Evolutionary conservation across 2,329 filamentous ascomycete species (phyloP).

Genomic region (Penicillium psychrosexuale): DNA sequence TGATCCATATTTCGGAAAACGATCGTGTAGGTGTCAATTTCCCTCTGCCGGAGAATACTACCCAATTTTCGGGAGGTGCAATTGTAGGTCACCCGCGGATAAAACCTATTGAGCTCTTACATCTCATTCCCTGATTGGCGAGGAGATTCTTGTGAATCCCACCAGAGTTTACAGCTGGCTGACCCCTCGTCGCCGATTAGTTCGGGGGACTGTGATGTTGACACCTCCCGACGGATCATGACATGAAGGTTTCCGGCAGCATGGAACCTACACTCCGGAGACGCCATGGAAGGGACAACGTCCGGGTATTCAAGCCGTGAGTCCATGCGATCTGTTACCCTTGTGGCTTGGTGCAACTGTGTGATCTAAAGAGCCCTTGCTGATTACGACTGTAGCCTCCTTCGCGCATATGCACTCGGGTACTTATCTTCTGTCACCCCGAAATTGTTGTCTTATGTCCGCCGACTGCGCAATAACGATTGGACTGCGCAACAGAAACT

Average conservation of each 20-base stretch:
- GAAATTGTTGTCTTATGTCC: conserved; percentile 41
- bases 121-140: conserved; percentile 14
- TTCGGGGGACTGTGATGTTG: conserved; percentile 18
- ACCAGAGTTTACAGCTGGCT: conserved; percentile 8
- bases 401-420: conserved; percentile 49
- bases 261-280: conserved; percentile 29
- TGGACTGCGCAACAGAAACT: conserved; percentile 34
- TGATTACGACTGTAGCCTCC: conserved; percentile 29
- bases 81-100: conserved; percentile 11
- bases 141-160: conserved; percentile 4
- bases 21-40: neutral
- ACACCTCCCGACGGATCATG: conserved; percentile 24
- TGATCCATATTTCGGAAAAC: conserved; percentile 14
- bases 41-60: conserved; percentile 18
- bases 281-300: conserved; percentile 22
- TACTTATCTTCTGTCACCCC: conserved; percentile 50
- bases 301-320: conserved; percentile 35
- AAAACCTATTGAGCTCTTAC: neutral
- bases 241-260: conserved; percentile 21
- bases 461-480: conserved; percentile 34
- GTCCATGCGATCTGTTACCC: conserved; percentile 20
- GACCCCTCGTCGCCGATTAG: conserved; percentile 6
- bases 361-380: conserved; percentile 2
- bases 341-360: conserved; percentile 8
- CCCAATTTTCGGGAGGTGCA: conserved; percentile 21